Percentiles rank a stretch among this genome's conserved stretches.
phyloP scores from a whole-genome alignment of 1,139 yeast species.

The Sugiyamaella grinbergsii region DNA sequence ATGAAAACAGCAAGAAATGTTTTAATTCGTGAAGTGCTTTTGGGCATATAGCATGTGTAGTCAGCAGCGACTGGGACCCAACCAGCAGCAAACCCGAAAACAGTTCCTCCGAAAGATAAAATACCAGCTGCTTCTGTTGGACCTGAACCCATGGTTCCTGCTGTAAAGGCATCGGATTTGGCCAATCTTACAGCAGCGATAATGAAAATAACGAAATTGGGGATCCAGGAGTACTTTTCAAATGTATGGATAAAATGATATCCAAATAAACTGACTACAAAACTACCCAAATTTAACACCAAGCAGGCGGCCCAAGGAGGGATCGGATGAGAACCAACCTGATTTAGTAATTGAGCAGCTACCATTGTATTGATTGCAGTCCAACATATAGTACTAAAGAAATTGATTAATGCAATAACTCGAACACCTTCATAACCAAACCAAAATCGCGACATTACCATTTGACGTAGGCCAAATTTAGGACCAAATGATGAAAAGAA shows the following conservation, averaged over 20 bases:
- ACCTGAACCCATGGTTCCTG: slow-evolving; percentile 49
- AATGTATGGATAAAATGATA: slow-evolving; percentile 77
- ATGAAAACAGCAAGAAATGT: slow-evolving; percentile 63
- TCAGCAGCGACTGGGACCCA: slow-evolving; percentile 95
- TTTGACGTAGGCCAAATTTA: slow-evolving; percentile 81
- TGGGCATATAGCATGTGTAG: slow-evolving; percentile 81
- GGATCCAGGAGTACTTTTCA: slow-evolving; percentile 89
- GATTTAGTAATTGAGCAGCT: slow-evolving; percentile 78
- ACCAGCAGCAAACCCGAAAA: slow-evolving; percentile 90
- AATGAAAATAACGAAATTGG: slow-evolving; percentile 69
- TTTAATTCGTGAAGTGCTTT: slow-evolving; percentile 56
- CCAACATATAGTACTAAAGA: slow-evolving; percentile 94
- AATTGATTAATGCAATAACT: slow-evolving; percentile 74
- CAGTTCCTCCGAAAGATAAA: slow-evolving; percentile 78
- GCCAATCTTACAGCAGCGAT: slow-evolving; percentile 77
- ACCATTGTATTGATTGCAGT: slow-evolving; percentile 91
- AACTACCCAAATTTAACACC: slow-evolving; percentile 67
- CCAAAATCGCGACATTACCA: slow-evolving; percentile 76
- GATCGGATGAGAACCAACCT: slow-evolving; percentile 63
- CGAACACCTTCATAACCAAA: slow-evolving; percentile 76
- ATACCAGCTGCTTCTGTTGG: slow-evolving; percentile 66
- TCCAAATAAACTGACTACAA: slow-evolving; percentile 78
- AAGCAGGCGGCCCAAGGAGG: slow-evolving; percentile 94
- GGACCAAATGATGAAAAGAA: slow-evolving; percentile 83
- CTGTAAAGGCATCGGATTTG: slow-evolving; percentile 61